Percentiles rank a stretch among this genome's conserved stretches.
These are phyloP conservation scores for Dovyalis caffra DNA, from an alignment of 345 rosid species.

Conservation along the genomic window DNA sequence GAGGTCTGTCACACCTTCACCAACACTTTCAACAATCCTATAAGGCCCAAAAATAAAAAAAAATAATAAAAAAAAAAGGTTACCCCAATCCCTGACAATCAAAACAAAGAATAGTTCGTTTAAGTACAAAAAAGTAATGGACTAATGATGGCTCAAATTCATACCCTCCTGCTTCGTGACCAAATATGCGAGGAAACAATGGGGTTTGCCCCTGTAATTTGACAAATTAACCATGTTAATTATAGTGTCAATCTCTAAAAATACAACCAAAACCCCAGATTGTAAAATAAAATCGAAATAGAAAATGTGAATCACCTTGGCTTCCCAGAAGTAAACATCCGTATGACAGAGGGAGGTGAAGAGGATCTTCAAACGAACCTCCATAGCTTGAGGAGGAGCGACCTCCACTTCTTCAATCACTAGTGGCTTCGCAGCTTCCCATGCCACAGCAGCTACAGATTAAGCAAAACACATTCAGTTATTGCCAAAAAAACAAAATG, in stretches of 20 bases:
- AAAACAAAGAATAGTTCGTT: no score
- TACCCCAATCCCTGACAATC: no score
- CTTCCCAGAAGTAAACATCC: slow-evolving; percentile 60
- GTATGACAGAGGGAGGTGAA: slow-evolving; percentile 47
- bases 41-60: not conserved
- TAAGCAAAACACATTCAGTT: not conserved
- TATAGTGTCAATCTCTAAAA: not conserved
- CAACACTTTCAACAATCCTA: slow-evolving; percentile 45
- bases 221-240: not conserved
- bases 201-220: slow-evolving; percentile 19
- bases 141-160: not conserved
- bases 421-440: slow-evolving; percentile 61
- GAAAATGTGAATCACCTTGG: slow-evolving; percentile 26
- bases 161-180: slow-evolving; percentile 26
- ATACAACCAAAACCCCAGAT: not conserved
- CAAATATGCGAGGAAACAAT: slow-evolving; percentile 19
- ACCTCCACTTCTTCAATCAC: slow-evolving; percentile 54
- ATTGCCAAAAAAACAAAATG: not conserved
- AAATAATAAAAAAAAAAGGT: no score
- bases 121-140: not conserved
- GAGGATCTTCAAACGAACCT: slow-evolving; percentile 44
- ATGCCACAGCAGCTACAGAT: slow-evolving; percentile 47
- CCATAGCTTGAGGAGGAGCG: slow-evolving; percentile 49
- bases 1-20: slow-evolving; percentile 37
- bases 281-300: no score